These are phyloP conservation scores for Flaveria bidentis DNA, from an alignment of 129 eudicot genomes.

Conservation along the genomic window DNA sequence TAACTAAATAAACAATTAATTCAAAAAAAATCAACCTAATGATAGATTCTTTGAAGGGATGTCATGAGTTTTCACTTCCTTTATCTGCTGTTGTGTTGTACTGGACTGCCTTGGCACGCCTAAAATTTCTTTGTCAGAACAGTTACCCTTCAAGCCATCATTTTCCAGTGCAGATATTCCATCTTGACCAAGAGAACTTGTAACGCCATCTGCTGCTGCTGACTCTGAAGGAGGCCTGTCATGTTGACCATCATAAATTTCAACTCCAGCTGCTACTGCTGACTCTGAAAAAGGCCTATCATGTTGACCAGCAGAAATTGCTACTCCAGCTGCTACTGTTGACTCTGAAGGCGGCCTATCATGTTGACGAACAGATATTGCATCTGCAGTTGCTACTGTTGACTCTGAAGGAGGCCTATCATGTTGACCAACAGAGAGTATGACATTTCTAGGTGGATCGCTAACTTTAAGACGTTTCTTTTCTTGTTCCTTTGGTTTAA, in stretches of 20 bases:
- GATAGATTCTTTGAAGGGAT: constrained; percentile 33
- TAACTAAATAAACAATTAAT: background rate
- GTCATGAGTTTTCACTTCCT: constrained; percentile 31
- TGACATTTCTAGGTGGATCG: constrained; percentile 26
- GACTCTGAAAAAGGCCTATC: constrained; percentile 26
- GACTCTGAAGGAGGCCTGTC: constrained; percentile 29
- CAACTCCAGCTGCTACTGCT: constrained; percentile 12
- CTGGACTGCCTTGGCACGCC: constrained; percentile 30
- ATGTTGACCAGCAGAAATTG: constrained; percentile 25
- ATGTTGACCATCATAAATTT: constrained; percentile 27
- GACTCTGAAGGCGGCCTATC: constrained; percentile 29
- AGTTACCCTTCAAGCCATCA: constrained; percentile 28
- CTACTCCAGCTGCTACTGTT: constrained; percentile 7
- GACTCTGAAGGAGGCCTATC: constrained; percentile 28
- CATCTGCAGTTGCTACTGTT: constrained; percentile 11
- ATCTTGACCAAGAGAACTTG: constrained; percentile 24
- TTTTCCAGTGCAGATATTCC: constrained; percentile 30
- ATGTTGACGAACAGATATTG: constrained; percentile 28
- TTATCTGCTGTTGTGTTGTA: constrained; percentile 29
- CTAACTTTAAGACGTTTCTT: constrained; percentile 55
- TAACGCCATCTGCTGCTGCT: background rate
- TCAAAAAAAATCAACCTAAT: constrained; percentile 28
- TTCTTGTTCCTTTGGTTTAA: constrained; percentile 48
- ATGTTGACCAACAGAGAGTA: constrained; percentile 30
- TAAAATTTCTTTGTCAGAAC: constrained; percentile 27